Base-by-base conservation (phyloP, 176 grass and related monocot genomes). In the Hsuehochloa calcarea region DNA sequence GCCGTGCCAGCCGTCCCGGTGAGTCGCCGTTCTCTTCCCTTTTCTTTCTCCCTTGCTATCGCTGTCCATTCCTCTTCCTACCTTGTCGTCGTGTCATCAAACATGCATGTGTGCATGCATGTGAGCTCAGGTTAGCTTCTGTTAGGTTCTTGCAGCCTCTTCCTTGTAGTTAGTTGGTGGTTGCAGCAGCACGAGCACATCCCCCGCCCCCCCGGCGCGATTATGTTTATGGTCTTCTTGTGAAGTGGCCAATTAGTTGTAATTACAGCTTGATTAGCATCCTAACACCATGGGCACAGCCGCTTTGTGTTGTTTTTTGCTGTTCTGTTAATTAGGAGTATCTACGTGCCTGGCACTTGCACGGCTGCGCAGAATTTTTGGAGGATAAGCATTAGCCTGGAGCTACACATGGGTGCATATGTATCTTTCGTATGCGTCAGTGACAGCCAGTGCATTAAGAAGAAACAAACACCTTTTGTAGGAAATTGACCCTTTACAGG, bases 1-100 rank as follows among this genome's bases (percentile, higher is more conserved):
- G n/a, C 82, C 80, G 8, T 77, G 59, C 56, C 77, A 59, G 47
- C 88, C 49, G 39, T 75, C 17, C 81, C 85, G 84, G 87, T 91
- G 74, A 87, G 88, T 82, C 39, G 0, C 10, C 63, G 35, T 3
- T 27, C 9, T 10, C 8, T 17, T 54, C 62, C 26, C 3, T 6
- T 1, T 0, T 14, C 5, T 38, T 3, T 10, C 8, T 52, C 10
- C 7, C n/a, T 2, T 26, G 1, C 22, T 5, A 0, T 29, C 3
- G 11, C 12, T 10, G 10, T 77, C 20, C 15, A 34, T 17, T 51
- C 47, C 8, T 49, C 45, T 19, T 13, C 45, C 70, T 63, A 62
- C 12, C 61, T 64, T 31, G 64, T 66, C 64, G 64, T 40, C n/a
- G n/a, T n/a, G 64, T 40, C 60, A 16, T 34, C 25, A 25, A 27